phyloP scores from a whole-genome alignment of 1,284 basidiomycete genomes.

The Termitomyces sp. region DNA sequence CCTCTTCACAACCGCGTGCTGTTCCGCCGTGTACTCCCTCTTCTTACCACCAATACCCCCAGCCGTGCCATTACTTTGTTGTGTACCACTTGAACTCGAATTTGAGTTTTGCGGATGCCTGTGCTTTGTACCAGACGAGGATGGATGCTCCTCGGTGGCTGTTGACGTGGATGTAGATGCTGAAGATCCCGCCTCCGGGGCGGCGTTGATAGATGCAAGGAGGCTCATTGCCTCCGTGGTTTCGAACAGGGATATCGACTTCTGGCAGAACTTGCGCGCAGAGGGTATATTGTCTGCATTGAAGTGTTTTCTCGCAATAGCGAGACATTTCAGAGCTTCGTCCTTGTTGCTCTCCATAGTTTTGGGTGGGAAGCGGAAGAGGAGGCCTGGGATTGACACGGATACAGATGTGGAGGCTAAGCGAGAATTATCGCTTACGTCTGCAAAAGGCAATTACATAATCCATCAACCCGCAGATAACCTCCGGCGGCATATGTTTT shows the following conservation, averaged over 20 bases:
- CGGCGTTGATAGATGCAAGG: conserved; percentile 58
- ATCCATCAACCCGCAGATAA: conserved; percentile 7
- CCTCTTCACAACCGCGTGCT: conserved; percentile 81
- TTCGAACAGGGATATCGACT: conserved; percentile 80
- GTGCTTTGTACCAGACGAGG: conserved; percentile 59
- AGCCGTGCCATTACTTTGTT: conserved; percentile 43
- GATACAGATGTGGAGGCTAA: conserved; percentile 19
- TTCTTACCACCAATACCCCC: conserved; percentile 62
- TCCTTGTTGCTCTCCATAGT: conserved; percentile 87
- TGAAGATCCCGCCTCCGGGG: conserved; percentile 35
- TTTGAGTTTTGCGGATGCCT: conserved; percentile 36
- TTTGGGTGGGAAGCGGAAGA: conserved; percentile 11
- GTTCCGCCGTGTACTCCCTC: conserved; percentile 84
- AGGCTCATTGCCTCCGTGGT: conserved; percentile 76
- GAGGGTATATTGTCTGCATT: conserved; percentile 68
- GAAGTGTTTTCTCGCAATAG: conserved; percentile 72
- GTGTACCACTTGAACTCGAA: conserved; percentile 25
- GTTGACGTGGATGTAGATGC: conserved; percentile 30
- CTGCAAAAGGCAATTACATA: conserved; percentile 5
- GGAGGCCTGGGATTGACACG: conserved; percentile 14
- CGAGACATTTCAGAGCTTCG: conserved; percentile 77
- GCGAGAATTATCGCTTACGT: conserved; percentile 11
- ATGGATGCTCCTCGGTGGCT: conserved; percentile 62
- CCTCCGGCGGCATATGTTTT: background rate
- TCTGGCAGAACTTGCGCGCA: conserved; percentile 88